Percentiles rank a stretch among this genome's conserved stretches.
phyloP scores from a whole-genome alignment of 83 land plant species.

The Larix sibirica region DNA sequence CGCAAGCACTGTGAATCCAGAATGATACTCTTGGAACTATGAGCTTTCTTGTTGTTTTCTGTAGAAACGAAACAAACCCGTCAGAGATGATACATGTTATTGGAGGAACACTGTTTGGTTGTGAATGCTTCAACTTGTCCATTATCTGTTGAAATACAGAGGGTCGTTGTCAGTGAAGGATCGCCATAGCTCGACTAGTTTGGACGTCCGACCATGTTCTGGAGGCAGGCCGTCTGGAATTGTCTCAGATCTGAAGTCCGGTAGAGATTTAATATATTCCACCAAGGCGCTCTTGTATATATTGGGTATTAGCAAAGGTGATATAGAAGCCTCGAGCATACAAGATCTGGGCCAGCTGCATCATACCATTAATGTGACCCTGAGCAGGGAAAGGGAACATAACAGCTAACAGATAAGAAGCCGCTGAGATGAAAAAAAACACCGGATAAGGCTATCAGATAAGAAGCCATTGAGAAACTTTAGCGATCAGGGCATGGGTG shows the following conservation, averaged over 20 bases:
- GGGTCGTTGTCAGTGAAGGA: background rate
- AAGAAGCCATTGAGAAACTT: too few relatives aligned
- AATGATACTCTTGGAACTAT: too few relatives aligned
- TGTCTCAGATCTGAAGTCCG: conserved; percentile 12
- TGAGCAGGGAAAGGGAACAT: too few relatives aligned
- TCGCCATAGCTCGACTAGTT: background rate
- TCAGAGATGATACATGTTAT: too few relatives aligned
- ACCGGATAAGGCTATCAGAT: too few relatives aligned
- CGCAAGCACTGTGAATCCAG: too few relatives aligned
- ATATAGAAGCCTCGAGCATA: conserved; percentile 24
- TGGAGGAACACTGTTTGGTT: too few relatives aligned
- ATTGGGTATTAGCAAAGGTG: conserved; percentile 21
- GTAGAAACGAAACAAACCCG: too few relatives aligned
- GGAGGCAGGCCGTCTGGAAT: conserved; percentile 26
- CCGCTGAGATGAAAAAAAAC: too few relatives aligned
- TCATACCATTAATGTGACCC: conserved; percentile 7
- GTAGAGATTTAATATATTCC: background rate
- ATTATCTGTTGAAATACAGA: background rate
- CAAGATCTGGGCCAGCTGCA: conserved; percentile 20
- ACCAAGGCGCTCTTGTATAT: conserved; percentile 13
- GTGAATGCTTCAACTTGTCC: background rate
- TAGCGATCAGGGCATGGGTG: too few relatives aligned
- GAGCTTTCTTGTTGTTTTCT: too few relatives aligned
- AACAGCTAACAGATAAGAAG: too few relatives aligned
- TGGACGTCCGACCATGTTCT: background rate